Evolutionary conservation across 2,329 filamentous ascomycete species (phyloP).

Genomic region (Colletotrichum sp.): DNA sequence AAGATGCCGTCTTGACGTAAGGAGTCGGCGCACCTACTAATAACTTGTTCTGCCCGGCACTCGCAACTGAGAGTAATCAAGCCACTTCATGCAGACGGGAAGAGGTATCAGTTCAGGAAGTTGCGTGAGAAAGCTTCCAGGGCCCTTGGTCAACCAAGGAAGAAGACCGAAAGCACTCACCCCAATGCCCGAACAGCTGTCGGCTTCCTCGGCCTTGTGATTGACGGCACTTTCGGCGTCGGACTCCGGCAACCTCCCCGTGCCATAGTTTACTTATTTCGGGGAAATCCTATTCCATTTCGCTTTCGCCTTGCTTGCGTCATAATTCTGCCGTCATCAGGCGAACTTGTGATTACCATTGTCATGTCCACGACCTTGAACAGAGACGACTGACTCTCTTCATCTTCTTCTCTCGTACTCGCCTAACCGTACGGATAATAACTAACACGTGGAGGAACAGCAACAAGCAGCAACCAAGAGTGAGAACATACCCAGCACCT

Average conservation of each 20-base stretch:
- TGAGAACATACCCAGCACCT: background rate
- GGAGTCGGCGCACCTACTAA: background rate
- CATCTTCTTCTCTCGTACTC: background rate
- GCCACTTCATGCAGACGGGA: background rate
- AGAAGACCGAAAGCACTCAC: background rate
- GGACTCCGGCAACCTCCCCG: background rate
- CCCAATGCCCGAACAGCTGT: background rate
- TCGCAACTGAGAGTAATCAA: background rate
- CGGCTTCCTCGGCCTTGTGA: background rate
- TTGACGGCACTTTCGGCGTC: background rate
- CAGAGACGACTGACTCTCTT: background rate
- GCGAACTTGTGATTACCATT: background rate
- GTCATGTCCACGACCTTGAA: background rate
- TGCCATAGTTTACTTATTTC: background rate
- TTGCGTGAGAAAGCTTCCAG: background rate
- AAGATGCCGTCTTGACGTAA: background rate
- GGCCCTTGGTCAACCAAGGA: background rate
- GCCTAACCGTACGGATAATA: background rate
- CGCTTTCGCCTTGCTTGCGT: background rate
- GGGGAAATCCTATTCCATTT: background rate
- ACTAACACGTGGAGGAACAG: background rate
- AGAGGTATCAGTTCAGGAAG: background rate
- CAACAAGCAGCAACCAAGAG: background rate
- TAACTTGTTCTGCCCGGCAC: background rate
- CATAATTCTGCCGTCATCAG: background rate